These are phyloP conservation scores for Porphyra umbilicalis DNA, from an alignment of 31 red algal genomes.

Conservation along the genomic window DNA sequence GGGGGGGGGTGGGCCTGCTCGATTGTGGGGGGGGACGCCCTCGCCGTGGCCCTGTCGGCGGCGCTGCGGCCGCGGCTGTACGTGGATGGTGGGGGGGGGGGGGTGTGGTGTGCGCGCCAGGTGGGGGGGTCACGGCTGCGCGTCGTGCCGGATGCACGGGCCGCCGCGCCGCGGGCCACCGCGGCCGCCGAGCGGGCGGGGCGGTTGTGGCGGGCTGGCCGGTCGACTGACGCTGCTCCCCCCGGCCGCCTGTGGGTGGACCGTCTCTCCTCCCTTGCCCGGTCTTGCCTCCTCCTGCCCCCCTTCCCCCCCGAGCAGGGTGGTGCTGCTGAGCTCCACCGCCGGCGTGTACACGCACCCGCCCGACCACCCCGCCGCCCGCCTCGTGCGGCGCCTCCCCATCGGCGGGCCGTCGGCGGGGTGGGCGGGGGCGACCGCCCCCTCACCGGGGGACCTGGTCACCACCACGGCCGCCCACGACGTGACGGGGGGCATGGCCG, in stretches of 20 bases:
- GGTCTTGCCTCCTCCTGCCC: not conserved
- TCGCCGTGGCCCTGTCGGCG: not conserved
- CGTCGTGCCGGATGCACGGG: no score
- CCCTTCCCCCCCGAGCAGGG: not conserved
- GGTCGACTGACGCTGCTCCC: no score
- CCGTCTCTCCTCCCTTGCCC: no score
- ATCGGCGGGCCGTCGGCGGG: not conserved
- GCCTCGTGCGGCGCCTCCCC: not conserved
- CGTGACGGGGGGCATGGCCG: constrained; percentile 27
- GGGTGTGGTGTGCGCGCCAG: not conserved
- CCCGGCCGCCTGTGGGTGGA: no score
- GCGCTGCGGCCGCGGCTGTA: not conserved
- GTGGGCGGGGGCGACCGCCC: not conserved
- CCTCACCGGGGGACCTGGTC: not conserved
- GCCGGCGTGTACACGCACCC: not conserved
- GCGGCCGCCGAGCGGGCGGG: no score
- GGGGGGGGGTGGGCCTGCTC: constrained; percentile 15
- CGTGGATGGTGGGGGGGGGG: not conserved
- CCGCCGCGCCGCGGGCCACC: no score
- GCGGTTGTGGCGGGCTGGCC: no score
- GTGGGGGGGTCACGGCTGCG: constrained; percentile 1
- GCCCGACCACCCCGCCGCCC: not conserved
- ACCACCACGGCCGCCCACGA: constrained; percentile 9
- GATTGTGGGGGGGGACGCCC: not conserved
- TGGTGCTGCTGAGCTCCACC: not conserved